Conservation (phyloP, 352 stramenopile species). For the Thalassiosira livingstoniorum region DNA sequence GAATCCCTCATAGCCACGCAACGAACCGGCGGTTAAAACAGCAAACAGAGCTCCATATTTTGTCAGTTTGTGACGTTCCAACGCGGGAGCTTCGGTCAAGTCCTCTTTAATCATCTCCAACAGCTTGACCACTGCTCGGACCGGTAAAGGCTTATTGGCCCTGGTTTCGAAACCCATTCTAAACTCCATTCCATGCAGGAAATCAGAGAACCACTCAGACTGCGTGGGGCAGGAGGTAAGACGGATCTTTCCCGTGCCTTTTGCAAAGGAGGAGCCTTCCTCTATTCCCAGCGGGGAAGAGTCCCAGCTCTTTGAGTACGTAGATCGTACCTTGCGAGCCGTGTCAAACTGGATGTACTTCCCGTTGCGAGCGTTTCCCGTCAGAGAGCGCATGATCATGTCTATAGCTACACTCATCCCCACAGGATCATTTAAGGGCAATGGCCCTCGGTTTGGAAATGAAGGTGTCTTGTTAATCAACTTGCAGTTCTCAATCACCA, state of each 20-base stretch:
- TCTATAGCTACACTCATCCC: constrained; percentile 23
- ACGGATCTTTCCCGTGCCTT: neutral
- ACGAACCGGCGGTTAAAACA: neutral
- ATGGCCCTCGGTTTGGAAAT: neutral
- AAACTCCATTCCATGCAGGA: constrained; percentile 13
- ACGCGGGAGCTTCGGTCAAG: neutral
- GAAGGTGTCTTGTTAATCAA: constrained; percentile 10
- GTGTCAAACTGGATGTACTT: constrained; percentile 21
- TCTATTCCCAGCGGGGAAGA: constrained; percentile 6
- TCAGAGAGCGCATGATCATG: constrained; percentile 8
- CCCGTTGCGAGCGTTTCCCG: neutral
- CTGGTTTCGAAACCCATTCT: constrained; percentile 20
- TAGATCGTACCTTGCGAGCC: neutral
- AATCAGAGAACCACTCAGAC: constrained; percentile 23
- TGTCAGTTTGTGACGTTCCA: neutral
- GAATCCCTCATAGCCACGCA: constrained; percentile 15
- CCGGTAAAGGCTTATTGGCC: constrained; percentile 11
- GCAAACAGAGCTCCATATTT: constrained; percentile 23
- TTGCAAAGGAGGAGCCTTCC: constrained; percentile 9
- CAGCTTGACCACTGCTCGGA: constrained; percentile 7
- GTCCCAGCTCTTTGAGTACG: constrained; percentile 2
- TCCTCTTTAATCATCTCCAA: constrained; percentile 24
- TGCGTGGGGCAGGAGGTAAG: constrained; percentile 27
- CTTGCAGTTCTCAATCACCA: neutral
- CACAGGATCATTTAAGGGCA: neutral